phyloP scores from a whole-genome alignment of 345 rosid species.

The Moricandia arvensis region DNA sequence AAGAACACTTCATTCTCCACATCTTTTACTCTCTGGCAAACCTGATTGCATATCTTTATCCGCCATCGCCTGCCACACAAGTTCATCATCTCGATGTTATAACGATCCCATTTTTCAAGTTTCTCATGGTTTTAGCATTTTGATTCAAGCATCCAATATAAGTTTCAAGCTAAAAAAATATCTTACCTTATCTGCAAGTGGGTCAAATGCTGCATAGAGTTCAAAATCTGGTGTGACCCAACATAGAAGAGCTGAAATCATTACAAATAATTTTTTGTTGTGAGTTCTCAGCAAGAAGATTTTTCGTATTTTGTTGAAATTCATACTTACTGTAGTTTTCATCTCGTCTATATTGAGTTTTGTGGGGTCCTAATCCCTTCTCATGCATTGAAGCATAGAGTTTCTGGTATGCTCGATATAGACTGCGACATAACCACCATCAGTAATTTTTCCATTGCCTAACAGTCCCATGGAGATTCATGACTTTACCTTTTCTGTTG shows the following conservation, averaged over 20 bases:
- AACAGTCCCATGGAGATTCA: not conserved
- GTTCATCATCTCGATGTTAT: not conserved
- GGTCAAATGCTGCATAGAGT: slow-evolving; percentile 97
- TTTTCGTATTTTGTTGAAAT: not conserved
- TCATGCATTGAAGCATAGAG: slow-evolving; percentile 86
- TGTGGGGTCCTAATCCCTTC: slow-evolving; percentile 78
- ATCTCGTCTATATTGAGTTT: slow-evolving; percentile 97
- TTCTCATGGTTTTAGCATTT: not conserved
- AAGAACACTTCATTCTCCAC: slow-evolving; percentile 93
- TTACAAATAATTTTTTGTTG: not conserved
- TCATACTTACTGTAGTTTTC: slow-evolving; percentile 65
- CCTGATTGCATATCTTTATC: slow-evolving; percentile 87
- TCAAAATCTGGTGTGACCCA: slow-evolving; percentile 99
- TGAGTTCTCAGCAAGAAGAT: not conserved
- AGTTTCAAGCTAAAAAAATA: not conserved
- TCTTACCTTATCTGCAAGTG: slow-evolving; percentile 93
- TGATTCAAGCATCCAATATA: not conserved
- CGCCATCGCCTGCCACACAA: slow-evolving; percentile 63
- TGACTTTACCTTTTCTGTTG: slow-evolving; percentile 74
- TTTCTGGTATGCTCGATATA: slow-evolving; percentile 93
- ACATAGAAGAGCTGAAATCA: slow-evolving; percentile 75
- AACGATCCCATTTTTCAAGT: not conserved
- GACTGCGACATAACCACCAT: slow-evolving; percentile 48
- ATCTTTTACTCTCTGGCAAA: slow-evolving; percentile 93
- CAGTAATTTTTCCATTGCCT: not conserved